A percentile compares a stretch with the other conserved stretches of the same genome.
Conservation (phyloP, 1,284 basidiomycete genomes). For the Baeospora myosura region DNA sequence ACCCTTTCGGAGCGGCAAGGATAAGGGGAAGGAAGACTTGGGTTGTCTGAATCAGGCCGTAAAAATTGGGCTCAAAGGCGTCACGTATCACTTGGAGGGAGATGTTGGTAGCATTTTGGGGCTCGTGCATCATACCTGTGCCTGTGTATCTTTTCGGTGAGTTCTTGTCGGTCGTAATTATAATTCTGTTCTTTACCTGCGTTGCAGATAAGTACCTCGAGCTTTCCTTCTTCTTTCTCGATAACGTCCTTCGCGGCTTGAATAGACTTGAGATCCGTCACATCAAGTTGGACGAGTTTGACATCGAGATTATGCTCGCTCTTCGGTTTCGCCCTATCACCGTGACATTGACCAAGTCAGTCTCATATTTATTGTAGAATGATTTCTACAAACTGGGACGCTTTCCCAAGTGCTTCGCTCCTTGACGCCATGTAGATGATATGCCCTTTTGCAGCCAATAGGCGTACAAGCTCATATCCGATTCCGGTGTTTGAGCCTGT, state of each 20-base stretch:
- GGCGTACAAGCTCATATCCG: constrained; percentile 2
- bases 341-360: neutral
- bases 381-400: neutral
- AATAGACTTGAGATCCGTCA: constrained; percentile 28
- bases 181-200: constrained; percentile 26
- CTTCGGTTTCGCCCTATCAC: constrained; percentile 17
- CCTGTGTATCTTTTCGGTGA: constrained; percentile 14
- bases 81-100: constrained; percentile 25
- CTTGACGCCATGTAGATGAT: constrained; percentile 1
- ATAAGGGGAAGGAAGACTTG: constrained; percentile 29
- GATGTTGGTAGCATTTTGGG: constrained; percentile 26
- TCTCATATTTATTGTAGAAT: neutral
- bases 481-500: constrained; percentile 7
- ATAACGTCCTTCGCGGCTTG: constrained; percentile 27
- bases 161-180: neutral
- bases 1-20: constrained; percentile 16
- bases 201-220: constrained; percentile 45
- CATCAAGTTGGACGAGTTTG: constrained; percentile 27
- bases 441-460: constrained; percentile 3
- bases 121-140: constrained; percentile 22
- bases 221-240: constrained; percentile 31
- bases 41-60: constrained; percentile 30
- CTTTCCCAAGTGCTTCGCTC: neutral
- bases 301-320: constrained; percentile 21
- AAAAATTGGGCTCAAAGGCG: constrained; percentile 31